Evolutionary conservation across 345 rosid species (phyloP), one percentile per base, ranked within the genome.

Genomic region (Hirschfeldia incana): DNA sequence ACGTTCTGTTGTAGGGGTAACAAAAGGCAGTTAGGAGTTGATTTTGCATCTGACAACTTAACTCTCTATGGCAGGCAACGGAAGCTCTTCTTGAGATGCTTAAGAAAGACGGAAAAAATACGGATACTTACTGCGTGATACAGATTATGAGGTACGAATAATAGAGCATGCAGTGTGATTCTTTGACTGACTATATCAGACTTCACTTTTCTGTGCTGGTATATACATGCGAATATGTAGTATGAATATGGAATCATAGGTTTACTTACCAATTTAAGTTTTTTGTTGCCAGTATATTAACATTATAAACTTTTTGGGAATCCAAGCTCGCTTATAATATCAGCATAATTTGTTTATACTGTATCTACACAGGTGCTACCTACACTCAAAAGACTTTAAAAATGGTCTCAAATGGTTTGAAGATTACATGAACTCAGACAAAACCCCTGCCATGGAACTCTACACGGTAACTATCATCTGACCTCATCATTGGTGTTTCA

Each of bases 21-120:
- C 11, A 27, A 61, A 70, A 51, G 49, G n/a, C 68, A 32, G 58
- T 33, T 80, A 0, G 34, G 15, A 57, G 44, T 69, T 69, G 13
- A 60, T 29, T 53, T 76, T 60, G 76, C 17, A 67, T 60, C 60
- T 81, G 76, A 67, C 64, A 49, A 26, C 12, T 66, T 3, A 11
- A 67, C 39, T 63, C 42, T 53, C 65, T 61, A 30, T 85, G 64
- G 44, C 83, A 95, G 99, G 96, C 89, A 1, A 86, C 65, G 76
- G 93, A 90, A 80, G 84, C 90, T 26, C 86, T 95, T 69, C 63
- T 89, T 79, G 94, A 90, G 81, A 90, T 93, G 98, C 93, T 95
- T 61, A 81, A 81, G 76, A 87, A 87, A 84, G 98, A 93, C 59
- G 90, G 85, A 17, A 85, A 81, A 55, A 65, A 34, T 73, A 88